Percentiles rank a stretch among this genome's conserved stretches.
phyloP scores from a whole-genome alignment of 148 eudicot genomes.

The Rhododendron mucronatum region DNA sequence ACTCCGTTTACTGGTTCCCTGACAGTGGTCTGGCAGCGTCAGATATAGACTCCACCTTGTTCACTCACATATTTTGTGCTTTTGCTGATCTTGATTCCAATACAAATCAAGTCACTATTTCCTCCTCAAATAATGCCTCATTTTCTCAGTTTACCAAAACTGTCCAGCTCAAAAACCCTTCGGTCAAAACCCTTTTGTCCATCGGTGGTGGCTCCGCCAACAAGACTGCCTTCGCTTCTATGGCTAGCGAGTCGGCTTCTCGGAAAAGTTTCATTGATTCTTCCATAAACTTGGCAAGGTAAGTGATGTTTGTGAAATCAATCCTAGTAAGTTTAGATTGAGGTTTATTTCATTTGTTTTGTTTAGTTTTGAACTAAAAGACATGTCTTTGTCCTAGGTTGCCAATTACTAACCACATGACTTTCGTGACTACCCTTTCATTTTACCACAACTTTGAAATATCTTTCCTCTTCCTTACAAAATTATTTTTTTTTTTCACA shows the following conservation, averaged over 20 bases:
- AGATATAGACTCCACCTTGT: conserved; percentile 51
- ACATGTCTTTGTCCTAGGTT: background rate
- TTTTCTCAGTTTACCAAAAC: conserved; percentile 38
- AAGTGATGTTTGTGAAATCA: background rate
- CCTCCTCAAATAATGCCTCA: conserved; percentile 18
- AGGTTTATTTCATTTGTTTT: background rate
- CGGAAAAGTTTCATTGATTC: conserved; percentile 50
- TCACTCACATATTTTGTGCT: conserved; percentile 72
- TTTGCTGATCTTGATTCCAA: conserved; percentile 41
- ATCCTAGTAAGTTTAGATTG: background rate
- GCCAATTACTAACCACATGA: background rate
- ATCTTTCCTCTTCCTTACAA: background rate
- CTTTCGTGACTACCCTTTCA: background rate
- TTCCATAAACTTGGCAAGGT: conserved; percentile 35
- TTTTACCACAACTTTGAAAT: background rate
- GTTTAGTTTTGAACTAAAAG: background rate
- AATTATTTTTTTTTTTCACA: background rate
- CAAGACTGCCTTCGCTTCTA: conserved; percentile 10
- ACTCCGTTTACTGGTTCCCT: conserved; percentile 52
- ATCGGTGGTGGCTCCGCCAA: conserved; percentile 40
- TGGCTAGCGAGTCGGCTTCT: conserved; percentile 38
- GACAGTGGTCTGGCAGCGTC: conserved; percentile 34
- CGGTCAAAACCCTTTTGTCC: conserved; percentile 46
- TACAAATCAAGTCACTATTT: conserved; percentile 29
- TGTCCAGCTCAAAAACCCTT: conserved; percentile 34